A percentile compares a stretch with the other conserved stretches of the same genome.
phyloP scores from a whole-genome alignment of 2,329 filamentous ascomycete genomes.

The Chaetothyriales sp. region DNA sequence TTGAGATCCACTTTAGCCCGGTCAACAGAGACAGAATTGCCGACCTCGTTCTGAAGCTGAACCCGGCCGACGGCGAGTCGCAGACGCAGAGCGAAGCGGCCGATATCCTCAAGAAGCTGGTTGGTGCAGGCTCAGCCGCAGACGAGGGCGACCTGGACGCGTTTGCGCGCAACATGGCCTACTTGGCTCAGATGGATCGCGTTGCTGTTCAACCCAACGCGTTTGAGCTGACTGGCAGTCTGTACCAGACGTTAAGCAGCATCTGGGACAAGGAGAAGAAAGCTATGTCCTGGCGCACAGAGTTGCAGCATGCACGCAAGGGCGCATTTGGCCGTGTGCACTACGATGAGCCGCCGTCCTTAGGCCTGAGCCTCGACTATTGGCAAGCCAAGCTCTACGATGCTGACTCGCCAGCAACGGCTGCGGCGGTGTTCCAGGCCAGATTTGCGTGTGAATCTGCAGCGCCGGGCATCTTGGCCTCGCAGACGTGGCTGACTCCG shows the following conservation, averaged over 20 bases:
- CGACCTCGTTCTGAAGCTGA: constrained; percentile 30
- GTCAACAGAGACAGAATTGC: constrained; percentile 25
- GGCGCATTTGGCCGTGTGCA: constrained; percentile 28
- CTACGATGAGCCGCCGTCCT: constrained; percentile 25
- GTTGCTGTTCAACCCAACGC: constrained; percentile 32
- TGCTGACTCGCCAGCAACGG: constrained; percentile 13
- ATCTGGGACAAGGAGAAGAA: constrained; percentile 30
- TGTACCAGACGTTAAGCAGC: constrained; percentile 28
- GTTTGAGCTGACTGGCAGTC: constrained; percentile 31
- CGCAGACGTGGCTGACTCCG: constrained; percentile 28
- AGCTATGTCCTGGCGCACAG: constrained; percentile 18
- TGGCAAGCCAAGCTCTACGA: constrained; percentile 19
- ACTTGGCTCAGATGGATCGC: constrained; percentile 30
- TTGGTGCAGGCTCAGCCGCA: constrained; percentile 19
- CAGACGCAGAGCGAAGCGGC: constrained; percentile 29
- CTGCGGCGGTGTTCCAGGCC: constrained; percentile 20
- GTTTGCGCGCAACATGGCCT: constrained; percentile 30
- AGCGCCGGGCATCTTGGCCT: constrained; percentile 29
- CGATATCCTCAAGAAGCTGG: constrained; percentile 25
- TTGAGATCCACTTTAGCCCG: constrained; percentile 31
- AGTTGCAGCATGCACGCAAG: constrained; percentile 27
- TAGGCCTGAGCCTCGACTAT: constrained; percentile 29
- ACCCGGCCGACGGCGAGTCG: constrained; percentile 23
- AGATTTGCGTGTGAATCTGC: constrained; percentile 32
- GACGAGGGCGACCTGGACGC: constrained; percentile 24